Base-by-base conservation (phyloP, 257 asterid species). In the Nicotiana sylvestris region DNA sequence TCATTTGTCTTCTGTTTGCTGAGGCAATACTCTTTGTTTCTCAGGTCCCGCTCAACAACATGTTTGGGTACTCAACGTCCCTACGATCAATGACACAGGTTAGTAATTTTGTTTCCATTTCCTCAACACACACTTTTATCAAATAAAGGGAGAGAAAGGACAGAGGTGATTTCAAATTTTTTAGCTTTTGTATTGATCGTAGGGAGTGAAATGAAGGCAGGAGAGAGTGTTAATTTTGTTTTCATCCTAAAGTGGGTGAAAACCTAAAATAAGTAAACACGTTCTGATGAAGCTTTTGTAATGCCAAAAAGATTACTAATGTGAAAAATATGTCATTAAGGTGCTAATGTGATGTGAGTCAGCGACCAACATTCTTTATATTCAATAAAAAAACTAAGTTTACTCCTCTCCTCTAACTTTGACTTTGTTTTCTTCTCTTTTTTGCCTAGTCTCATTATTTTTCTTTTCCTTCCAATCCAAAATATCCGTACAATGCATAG, bases 11-110 rank as follows among this genome's bases (percentile, higher is more conserved):
- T 61, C 74, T 37, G 74, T 46, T 58, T n/a, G 39, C 82, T 61
- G 58, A 58, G 35, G 56, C 17, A 2, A 60, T 66, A 6, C 58
- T 62, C 8, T 61, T 25, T 8, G 12, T 60, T 62, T 80, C 58
- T 64, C 96, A 96, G 99, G 98, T 96, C 46, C 99, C 99, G 81
- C 98, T 96, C 82, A 96, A 96, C 92, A 93, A 93, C 87, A 96
- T 94, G 98, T 96, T 96, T 85, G 99, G 98, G 72, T 96, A 96
- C 84, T 94, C 99, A n/a, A 96, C 99, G 6, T 85, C 98, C 81
- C 98, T 96, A 33, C 97, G 98, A 49, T 96, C 99, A 58, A 94
- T 96, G 99, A 96, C 99, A 83, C 99, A 96, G 97, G 99, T 94
- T n/a, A 62, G 74, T 60, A 58, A 62, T 61, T 65, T 35, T 62